Base-by-base conservation (phyloP, 805 yeast genomes). In the Cyberlindnera euphorbiiphila region DNA sequence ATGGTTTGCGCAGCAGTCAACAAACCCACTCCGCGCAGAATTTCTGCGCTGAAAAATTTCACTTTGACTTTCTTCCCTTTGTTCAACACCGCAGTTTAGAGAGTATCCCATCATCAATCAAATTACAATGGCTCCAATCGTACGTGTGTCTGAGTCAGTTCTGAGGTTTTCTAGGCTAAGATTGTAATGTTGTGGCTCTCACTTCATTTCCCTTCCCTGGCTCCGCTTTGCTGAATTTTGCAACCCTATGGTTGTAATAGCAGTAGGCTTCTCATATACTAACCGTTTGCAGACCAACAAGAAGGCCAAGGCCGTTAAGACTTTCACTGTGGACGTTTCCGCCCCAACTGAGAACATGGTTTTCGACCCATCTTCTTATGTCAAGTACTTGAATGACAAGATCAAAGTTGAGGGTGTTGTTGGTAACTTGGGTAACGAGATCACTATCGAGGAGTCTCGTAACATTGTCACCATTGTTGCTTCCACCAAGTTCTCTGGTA, bases 281-380 rank as follows among this genome's bases (percentile, higher is more conserved):
- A 26, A 14, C 17, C 50, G 51, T 43, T 37, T 53, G 47, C 67
- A 81, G 94, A 81, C 88, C 68, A 66, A 84, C 76, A 76, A 80
- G 78, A 81, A 80, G 74, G 72, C 82, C 69, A 84, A 78, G 68
- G 77, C 76, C 66, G 78, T 85, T 66, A 85, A 81, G 78, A 85
- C 85, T 75, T 87, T 84, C 77, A 84, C 85, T 64, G 91, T 93
- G 66, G 98, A 91, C 78, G 86, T 84, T 66, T 79, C 96, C 50
- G 95, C 95, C 68, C 96, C 96, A 75, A 88, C 88, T 66, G 95
- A 86, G 69, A 86, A 85, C 73, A 94, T 89, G 77, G 95, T 91
- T 67, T 86, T 88, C 64, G 98, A 93, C 83, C 93, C 94, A 70
- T 84, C 93, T 66, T 81, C 94, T 62, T 88, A 91, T 81, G 95